Conservation (phyloP, 148 eudicot genomes). For the Diospyros lotus region DNA sequence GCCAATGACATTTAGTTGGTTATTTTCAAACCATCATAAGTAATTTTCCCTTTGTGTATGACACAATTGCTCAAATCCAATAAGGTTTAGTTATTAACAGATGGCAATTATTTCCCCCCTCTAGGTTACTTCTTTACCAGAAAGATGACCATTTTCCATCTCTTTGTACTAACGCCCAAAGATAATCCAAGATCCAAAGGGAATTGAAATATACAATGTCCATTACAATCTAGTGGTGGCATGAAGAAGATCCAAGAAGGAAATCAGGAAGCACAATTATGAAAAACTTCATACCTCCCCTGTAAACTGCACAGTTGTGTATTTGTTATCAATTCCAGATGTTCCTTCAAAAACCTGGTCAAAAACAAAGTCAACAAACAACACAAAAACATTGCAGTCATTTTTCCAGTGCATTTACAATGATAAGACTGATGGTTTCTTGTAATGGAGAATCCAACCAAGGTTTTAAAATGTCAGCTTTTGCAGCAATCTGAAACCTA, state of each 20-base stretch:
- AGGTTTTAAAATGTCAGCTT: background rate
- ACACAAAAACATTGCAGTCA: background rate
- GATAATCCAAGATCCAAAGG: too few species aligned
- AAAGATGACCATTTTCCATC: too few species aligned
- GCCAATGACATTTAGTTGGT: too few species aligned
- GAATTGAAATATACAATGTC: too few species aligned
- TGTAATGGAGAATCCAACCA: background rate
- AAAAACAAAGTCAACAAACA: slow-evolving; percentile 7
- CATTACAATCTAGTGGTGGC: too few species aligned
- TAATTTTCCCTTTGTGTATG: too few species aligned
- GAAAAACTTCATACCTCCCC: slow-evolving; percentile 68
- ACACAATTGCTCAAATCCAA: too few species aligned
- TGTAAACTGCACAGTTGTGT: slow-evolving; percentile 94
- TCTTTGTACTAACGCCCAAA: too few species aligned
- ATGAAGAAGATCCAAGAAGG: background rate
- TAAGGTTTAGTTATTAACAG: too few species aligned
- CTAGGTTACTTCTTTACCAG: too few species aligned
- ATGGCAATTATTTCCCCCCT: too few species aligned
- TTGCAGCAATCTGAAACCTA: background rate
- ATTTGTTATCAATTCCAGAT: slow-evolving; percentile 97
- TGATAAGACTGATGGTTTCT: background rate
- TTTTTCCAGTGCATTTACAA: background rate
- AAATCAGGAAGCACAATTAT: background rate
- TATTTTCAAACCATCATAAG: too few species aligned
- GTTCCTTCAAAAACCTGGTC: slow-evolving; percentile 97